Percentiles rank a stretch among this genome's conserved stretches.
These are phyloP conservation scores for Diaporthe sp. DNA, from an alignment of 2,329 filamentous ascomycete species.

Conservation along the genomic window DNA sequence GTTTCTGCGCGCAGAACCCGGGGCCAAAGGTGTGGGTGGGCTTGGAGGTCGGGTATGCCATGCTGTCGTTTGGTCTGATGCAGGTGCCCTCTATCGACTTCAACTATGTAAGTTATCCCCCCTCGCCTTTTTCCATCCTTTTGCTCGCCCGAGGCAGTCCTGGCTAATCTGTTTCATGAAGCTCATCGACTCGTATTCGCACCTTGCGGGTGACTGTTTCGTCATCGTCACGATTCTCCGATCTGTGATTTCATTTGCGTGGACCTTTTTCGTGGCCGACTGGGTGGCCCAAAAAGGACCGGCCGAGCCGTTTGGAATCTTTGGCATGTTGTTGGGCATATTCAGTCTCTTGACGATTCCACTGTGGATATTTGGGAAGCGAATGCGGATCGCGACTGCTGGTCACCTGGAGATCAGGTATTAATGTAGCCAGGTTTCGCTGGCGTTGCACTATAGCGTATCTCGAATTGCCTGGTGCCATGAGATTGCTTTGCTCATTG, in stretches of 20 bases:
- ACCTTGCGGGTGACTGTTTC: constrained; percentile 65
- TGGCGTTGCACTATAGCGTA: neutral
- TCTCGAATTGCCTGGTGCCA: neutral
- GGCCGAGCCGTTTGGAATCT: constrained; percentile 66
- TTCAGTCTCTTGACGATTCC: constrained; percentile 58
- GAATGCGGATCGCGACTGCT: constrained; percentile 54
- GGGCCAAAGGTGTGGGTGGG: constrained; percentile 52
- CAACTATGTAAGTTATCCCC: constrained; percentile 52
- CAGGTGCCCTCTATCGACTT: constrained; percentile 57
- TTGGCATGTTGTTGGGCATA: constrained; percentile 64
- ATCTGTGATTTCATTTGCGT: constrained; percentile 65
- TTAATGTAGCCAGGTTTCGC: neutral
- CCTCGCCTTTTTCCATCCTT: neutral
- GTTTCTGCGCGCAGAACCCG: constrained; percentile 53
- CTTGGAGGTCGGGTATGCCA: constrained; percentile 52
- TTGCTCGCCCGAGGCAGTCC: neutral
- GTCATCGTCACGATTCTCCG: constrained; percentile 65
- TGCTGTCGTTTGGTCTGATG: constrained; percentile 55
- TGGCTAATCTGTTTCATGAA: constrained; percentile 42
- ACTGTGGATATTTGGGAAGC: constrained; percentile 53
- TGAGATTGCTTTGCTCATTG: neutral
- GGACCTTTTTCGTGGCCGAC: constrained; percentile 66
- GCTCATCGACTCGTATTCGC: constrained; percentile 65
- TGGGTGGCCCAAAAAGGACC: constrained; percentile 61
- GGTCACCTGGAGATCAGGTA: neutral